These are phyloP conservation scores for Setaria italica DNA, from an alignment of 202 grass and related monocot genomes.

Conservation along the genomic window DNA sequence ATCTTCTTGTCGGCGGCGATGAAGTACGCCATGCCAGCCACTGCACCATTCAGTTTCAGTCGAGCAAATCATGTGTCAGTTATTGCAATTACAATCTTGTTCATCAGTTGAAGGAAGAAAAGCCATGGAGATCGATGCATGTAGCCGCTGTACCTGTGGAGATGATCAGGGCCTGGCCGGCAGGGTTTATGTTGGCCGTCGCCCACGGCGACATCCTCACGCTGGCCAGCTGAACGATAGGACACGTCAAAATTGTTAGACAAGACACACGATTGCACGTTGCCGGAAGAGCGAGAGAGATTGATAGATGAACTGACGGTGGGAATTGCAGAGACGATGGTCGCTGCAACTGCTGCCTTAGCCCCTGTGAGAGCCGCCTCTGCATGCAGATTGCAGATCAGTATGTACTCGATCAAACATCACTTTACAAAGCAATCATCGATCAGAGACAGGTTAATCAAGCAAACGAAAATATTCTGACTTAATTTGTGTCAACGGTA, in stretches of 20 bases:
- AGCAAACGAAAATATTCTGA: too few species aligned
- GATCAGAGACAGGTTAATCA: too few species aligned
- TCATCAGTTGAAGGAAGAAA: too few species aligned
- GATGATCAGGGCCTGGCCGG: constrained; percentile 64
- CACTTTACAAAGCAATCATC: too few species aligned
- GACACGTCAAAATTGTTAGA: not conserved
- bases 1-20: constrained; percentile 76
- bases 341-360: constrained; percentile 55
- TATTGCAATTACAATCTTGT: too few species aligned
- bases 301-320: constrained; percentile 36
- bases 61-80: too few species aligned
- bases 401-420: not conserved
- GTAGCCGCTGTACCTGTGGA: constrained; percentile 6
- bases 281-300: too few species aligned
- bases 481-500: too few species aligned
- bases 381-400: not conserved
- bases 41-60: constrained; percentile 5
- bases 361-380: constrained; percentile 57
- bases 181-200: constrained; percentile 47
- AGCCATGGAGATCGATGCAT: too few species aligned
- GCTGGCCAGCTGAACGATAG: constrained; percentile 43
- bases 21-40: constrained; percentile 73
- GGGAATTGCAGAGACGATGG: constrained; percentile 47
- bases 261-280: too few species aligned
- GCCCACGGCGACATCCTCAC: constrained; percentile 53